Base-by-base conservation (phyloP, 2,329 filamentous ascomycete genomes). In the Fusarium bactridioides region DNA sequence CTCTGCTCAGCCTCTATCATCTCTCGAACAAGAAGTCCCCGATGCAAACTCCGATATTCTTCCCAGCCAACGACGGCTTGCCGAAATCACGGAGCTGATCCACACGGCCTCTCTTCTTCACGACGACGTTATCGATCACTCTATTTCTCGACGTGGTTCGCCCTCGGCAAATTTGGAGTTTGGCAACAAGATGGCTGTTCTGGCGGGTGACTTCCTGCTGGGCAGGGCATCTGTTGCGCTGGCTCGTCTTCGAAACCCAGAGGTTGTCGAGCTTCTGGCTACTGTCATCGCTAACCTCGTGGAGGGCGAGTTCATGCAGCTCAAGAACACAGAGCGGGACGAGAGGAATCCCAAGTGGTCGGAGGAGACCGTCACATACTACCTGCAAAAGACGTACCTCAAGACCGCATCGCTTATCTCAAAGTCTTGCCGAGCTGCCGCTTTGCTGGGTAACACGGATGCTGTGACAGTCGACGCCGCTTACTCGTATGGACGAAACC, bases 231-330 rank as follows among this genome's bases (percentile, higher is more conserved):
- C 96, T 0, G 95, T 98, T 11, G 95, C 95, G 10, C 88, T 99
- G 45, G 96, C 96, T 19, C 91, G 96, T 45, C 85, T 99, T 66
- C 90, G 95, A 37, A 94, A 99, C 79, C 93, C 95, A 47, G 96
- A 99, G 82, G 96, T 99, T 6, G 94, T 94, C 13, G 96, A 99
- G 84, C 88, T 99, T 12, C 86, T 99, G 35, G 94, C 96, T 8
- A 98, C 95, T 2, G 96, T 98, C 45, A 98, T 99, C 76, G 95
- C 96, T 48, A 99, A 99, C 81, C 86, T 99, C 31, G 95, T 99
- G 25, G 96, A 99, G 84, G 96, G 96, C 79, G 96, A 99, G 83
- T 98, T 99, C 85, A 99, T 99, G 96, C 96, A 99, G 85, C 86
- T 99, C 77, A 97, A 97, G 85, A 99, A 99, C 83, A 98, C 96